These are phyloP conservation scores for Stylosanthes scabra DNA, from an alignment of 331 rosid species.

Conservation along the genomic window DNA sequence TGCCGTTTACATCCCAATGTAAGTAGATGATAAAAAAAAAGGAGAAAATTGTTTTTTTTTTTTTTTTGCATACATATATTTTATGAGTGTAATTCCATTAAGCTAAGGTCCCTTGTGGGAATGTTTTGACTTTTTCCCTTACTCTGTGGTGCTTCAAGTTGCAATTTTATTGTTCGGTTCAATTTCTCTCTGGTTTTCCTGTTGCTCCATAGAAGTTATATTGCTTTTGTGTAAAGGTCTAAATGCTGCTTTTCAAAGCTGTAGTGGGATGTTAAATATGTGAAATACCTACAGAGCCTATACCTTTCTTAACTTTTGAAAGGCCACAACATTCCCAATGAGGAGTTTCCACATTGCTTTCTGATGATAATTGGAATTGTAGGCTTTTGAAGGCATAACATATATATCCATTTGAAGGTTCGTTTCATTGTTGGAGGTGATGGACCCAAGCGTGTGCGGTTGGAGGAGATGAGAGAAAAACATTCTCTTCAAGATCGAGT, in stretches of 20 bases:
- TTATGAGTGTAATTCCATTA: not conserved
- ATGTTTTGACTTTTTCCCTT: slow-evolving; percentile 27
- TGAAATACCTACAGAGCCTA: not conserved
- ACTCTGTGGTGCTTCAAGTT: not conserved
- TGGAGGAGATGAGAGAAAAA: slow-evolving; percentile 98
- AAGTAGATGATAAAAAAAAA: slow-evolving; percentile 46
- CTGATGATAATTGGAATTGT: slow-evolving; percentile 14
- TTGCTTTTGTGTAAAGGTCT: slow-evolving; percentile 1
- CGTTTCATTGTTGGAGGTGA: slow-evolving; percentile 94
- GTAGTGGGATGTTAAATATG: slow-evolving; percentile 16
- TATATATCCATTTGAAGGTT: slow-evolving; percentile 61
- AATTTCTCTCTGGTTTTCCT: not conserved
- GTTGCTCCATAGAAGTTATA: slow-evolving; percentile 1
- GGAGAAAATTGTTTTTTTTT: not conserved
- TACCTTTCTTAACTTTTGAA: not conserved
- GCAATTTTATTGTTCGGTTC: slow-evolving; percentile 25
- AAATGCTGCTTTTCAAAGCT: slow-evolving; percentile 14
- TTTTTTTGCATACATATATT: not conserved
- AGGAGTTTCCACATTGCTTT: not conserved
- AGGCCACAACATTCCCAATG: slow-evolving; percentile 14
- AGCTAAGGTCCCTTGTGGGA: not conserved
- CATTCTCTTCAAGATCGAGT: slow-evolving; percentile 96
- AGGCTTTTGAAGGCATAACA: slow-evolving; percentile 34
- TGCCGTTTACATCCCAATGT: slow-evolving; percentile 78
- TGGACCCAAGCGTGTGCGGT: slow-evolving; percentile 91